A percentile compares a stretch with the other conserved stretches of the same genome.
Conservation (phyloP, 202 grass and related monocot genomes). For the Thinopyrum obtusiflorum region DNA sequence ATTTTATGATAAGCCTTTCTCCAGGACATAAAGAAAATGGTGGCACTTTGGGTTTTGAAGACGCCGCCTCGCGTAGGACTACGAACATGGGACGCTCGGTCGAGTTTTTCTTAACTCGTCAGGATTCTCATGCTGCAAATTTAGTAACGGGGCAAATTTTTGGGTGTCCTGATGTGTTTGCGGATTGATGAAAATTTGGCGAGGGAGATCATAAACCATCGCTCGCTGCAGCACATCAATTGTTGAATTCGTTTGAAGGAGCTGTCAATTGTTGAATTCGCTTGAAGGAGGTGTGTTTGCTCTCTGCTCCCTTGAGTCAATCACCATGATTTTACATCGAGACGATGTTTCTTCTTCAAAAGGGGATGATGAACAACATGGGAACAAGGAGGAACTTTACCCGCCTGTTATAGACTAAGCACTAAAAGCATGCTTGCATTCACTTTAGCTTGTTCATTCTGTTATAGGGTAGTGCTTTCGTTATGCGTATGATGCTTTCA, state of each 20-base stretch:
- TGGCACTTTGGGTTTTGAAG: no score
- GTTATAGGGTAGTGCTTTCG: no score
- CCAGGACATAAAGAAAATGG: no score
- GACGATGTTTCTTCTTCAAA: not conserved
- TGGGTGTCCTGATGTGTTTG: not conserved
- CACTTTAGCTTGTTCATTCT: no score
- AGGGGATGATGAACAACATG: conserved; percentile 2
- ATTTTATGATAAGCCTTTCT: no score
- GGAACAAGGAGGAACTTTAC: not conserved
- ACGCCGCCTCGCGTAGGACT: no score
- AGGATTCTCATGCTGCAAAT: not conserved
- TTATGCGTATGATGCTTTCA: no score
- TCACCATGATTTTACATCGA: not conserved
- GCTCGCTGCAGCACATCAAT: conserved; percentile 79
- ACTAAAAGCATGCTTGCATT: no score
- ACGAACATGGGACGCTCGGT: no score
- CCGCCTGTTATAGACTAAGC: no score
- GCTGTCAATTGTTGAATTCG: conserved; percentile 58
- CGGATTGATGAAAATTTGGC: conserved; percentile 93
- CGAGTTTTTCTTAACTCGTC: no score
- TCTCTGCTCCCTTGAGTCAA: not conserved
- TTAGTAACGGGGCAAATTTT: not conserved
- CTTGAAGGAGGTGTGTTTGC: conserved; percentile 64
- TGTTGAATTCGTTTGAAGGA: conserved; percentile 70
- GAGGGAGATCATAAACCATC: conserved; percentile 92